These are phyloP conservation scores for Tylopilus sp. DNA, from an alignment of 768 basidiomycete genomes.

Conservation along the genomic window DNA sequence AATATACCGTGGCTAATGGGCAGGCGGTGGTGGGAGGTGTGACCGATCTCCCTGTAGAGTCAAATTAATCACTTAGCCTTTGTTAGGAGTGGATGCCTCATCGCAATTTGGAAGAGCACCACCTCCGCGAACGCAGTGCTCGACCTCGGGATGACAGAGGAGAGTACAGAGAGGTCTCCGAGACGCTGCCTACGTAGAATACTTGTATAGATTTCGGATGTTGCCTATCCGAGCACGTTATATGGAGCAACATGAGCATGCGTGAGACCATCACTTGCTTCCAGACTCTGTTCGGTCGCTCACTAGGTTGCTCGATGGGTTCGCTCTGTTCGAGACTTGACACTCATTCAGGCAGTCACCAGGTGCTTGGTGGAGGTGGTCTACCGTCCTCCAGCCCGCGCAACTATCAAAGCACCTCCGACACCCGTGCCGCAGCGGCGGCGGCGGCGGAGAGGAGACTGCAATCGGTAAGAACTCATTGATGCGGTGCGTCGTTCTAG, in stretches of 20 bases:
- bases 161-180: slow-evolving; percentile 45
- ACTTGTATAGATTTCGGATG: neutral
- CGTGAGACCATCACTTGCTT: slow-evolving; percentile 16
- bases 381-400: slow-evolving; percentile 22
- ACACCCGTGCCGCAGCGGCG: slow-evolving; percentile 55
- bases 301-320: slow-evolving; percentile 40
- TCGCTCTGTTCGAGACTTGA: slow-evolving; percentile 54
- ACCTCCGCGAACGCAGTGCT: slow-evolving; percentile 36
- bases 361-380: slow-evolving; percentile 43
- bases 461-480: slow-evolving; percentile 45
- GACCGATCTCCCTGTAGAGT: slow-evolving; percentile 25
- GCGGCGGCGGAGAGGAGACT: slow-evolving; percentile 60
- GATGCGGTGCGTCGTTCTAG: slow-evolving; percentile 8
- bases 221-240: slow-evolving; percentile 6
- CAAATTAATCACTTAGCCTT: slow-evolving; percentile 19
- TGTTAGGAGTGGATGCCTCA: slow-evolving; percentile 41
- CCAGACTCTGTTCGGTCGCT: neutral
- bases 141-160: slow-evolving; percentile 34
- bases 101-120: slow-evolving; percentile 51
- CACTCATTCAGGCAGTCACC: slow-evolving; percentile 42
- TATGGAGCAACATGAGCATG: slow-evolving; percentile 19
- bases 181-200: slow-evolving; percentile 23
- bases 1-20: slow-evolving; percentile 61
- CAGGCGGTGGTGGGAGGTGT: slow-evolving; percentile 83
- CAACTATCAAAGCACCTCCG: slow-evolving; percentile 27